Conservation (phyloP, 2,329 filamentous ascomycete genomes). For the Alternaria conjuncta region DNA sequence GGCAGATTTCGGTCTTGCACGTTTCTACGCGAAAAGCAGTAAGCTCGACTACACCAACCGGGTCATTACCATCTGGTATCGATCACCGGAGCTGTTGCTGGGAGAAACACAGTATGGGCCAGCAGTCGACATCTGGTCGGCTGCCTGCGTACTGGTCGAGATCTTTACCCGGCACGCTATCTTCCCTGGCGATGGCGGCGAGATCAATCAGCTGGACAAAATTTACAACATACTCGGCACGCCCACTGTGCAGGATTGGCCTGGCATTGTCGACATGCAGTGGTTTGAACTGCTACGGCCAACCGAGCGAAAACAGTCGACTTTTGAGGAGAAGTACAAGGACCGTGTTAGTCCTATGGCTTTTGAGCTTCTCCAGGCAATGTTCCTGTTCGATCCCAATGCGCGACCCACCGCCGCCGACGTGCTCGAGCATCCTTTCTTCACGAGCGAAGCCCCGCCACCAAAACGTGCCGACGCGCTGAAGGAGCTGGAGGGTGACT, state of each 20-base stretch:
- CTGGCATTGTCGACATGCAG: conserved; percentile 87
- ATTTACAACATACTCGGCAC: conserved; percentile 94
- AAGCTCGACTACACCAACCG: conserved; percentile 97
- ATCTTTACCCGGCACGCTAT: conserved; percentile 94
- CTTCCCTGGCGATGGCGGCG: conserved; percentile 94
- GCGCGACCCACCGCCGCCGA: conserved; percentile 84
- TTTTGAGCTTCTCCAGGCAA: conserved; percentile 79
- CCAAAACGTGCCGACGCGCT: conserved; percentile 83
- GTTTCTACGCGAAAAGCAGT: conserved; percentile 92
- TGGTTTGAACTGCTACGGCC: conserved; percentile 95
- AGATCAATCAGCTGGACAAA: conserved; percentile 94
- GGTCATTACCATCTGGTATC: conserved; percentile 99
- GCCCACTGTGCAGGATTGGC: conserved; percentile 84
- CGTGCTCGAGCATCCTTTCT: conserved; percentile 87
- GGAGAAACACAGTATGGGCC: conserved; percentile 96
- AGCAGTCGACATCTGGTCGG: conserved; percentile 96
- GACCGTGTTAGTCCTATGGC: conserved; percentile 78
- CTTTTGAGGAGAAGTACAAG: conserved; percentile 84
- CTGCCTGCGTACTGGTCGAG: conserved; percentile 94
- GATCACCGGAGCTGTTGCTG: conserved; percentile 89
- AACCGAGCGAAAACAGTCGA: conserved; percentile 71
- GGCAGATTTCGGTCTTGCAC: conserved; percentile 93
- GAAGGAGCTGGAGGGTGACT: conserved; percentile 84
- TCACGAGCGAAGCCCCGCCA: conserved; percentile 78
- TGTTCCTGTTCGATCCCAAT: conserved; percentile 89